phyloP scores from a whole-genome alignment of 305 asterid species.

The Fraxinus paxiana region DNA sequence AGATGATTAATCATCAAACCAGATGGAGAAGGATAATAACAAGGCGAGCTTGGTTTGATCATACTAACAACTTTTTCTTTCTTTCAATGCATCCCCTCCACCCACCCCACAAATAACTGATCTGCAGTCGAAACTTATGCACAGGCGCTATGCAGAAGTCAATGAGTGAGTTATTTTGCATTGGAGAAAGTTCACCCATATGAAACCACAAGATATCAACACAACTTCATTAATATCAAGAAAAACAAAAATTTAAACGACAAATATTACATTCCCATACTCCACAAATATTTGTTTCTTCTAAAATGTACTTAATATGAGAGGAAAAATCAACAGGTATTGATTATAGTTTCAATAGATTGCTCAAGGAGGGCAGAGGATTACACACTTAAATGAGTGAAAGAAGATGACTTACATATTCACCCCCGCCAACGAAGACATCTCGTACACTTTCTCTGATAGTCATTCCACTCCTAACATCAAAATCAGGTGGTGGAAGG shows the following conservation, averaged over 20 bases:
- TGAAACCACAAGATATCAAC: background rate
- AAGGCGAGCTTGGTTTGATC: background rate
- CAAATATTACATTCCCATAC: background rate
- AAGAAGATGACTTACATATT: constrained; percentile 61
- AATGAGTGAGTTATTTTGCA: background rate
- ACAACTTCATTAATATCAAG: background rate
- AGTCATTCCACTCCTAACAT: constrained; percentile 63
- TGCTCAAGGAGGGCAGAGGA: constrained; percentile 10
- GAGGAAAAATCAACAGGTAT: background rate
- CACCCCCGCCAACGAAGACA: constrained; percentile 82
- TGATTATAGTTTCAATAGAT: background rate
- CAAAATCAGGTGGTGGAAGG: constrained; percentile 74
- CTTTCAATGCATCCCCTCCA: background rate
- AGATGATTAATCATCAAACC: background rate
- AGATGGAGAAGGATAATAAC: background rate
- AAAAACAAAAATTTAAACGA: background rate
- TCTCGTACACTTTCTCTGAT: constrained; percentile 88
- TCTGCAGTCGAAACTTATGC: background rate
- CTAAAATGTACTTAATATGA: background rate
- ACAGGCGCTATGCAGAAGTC: background rate
- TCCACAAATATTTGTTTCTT: background rate
- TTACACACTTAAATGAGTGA: background rate
- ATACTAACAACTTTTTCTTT: background rate
- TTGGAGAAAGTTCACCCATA: background rate
- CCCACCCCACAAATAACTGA: background rate